phyloP scores from a whole-genome alignment of 805 yeast genomes.

The Suhomyces sp. region DNA sequence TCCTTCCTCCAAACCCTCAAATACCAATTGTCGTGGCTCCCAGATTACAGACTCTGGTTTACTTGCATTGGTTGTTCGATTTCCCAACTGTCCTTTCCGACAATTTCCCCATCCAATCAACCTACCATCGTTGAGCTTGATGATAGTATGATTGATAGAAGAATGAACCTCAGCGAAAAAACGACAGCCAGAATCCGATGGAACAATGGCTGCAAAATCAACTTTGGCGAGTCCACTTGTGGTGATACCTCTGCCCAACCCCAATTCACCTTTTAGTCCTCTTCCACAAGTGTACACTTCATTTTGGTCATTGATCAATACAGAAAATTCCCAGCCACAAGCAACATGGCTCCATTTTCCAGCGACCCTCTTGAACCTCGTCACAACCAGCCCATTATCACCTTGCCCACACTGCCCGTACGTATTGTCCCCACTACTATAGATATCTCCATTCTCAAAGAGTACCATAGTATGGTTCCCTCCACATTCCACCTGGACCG shows the following conservation, averaged over 20 bases:
- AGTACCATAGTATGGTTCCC: slow-evolving; percentile 83
- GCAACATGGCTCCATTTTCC: slow-evolving; percentile 47
- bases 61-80: slow-evolving; percentile 3
- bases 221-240: slow-evolving; percentile 11
- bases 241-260: slow-evolving; percentile 33
- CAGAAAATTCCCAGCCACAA: slow-evolving; percentile 81
- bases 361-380: slow-evolving; percentile 19
- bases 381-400: slow-evolving; percentile 2
- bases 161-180: slow-evolving; percentile 26
- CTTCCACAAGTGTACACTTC: slow-evolving; percentile 55
- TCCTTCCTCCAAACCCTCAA: slow-evolving; percentile 11
- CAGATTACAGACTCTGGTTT: slow-evolving; percentile 19
- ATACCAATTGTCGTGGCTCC: slow-evolving; percentile 21
- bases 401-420: slow-evolving; percentile 52
- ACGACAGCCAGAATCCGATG: too few species aligned
- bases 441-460: slow-evolving; percentile 51
- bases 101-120: slow-evolving; percentile 70
- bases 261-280: slow-evolving; percentile 77
- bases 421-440: slow-evolving; percentile 58
- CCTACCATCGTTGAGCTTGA: slow-evolving; percentile 39
- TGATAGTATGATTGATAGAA: slow-evolving; percentile 48
- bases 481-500: slow-evolving; percentile 62
- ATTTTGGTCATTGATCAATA: slow-evolving; percentile 44
- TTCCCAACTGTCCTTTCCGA: slow-evolving; percentile 56
- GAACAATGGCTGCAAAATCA: too few species aligned